A percentile compares a stretch with the other conserved stretches of the same genome.
Evolutionary conservation across 495 filamentous ascomycete genomes (phyloP).

Genomic region (Hypoxylon perforatum): DNA sequence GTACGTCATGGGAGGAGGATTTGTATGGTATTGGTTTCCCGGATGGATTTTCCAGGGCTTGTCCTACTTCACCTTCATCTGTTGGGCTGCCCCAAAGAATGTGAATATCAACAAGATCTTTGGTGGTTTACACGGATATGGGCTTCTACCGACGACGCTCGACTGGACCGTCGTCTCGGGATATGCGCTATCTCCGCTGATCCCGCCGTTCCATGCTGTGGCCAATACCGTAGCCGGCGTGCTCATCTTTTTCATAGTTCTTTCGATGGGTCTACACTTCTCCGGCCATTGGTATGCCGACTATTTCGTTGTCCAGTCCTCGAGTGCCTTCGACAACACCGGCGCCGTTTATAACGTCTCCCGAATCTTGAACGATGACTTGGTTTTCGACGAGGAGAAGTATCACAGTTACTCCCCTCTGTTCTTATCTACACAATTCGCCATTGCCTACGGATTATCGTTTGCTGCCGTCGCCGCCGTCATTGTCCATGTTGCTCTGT

Average conservation of each 20-base stretch:
- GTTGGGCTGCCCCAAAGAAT: conserved; percentile 71
- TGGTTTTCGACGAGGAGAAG: conserved; percentile 61
- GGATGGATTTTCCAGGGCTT: conserved; percentile 69
- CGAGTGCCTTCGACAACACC: conserved; percentile 69
- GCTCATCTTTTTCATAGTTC: conserved; percentile 62
- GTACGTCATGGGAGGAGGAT: conserved; percentile 65
- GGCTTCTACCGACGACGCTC: conserved; percentile 66
- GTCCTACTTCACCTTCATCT: conserved; percentile 69
- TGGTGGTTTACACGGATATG: conserved; percentile 71
- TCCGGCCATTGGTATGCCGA: conserved; percentile 72
- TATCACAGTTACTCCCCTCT: conserved; percentile 71
- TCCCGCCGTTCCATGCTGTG: conserved; percentile 74
- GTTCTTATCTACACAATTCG: conserved; percentile 70
- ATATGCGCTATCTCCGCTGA: conserved; percentile 73
- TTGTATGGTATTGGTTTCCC: conserved; percentile 67
- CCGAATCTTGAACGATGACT: conserved; percentile 57
- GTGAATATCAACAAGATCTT: conserved; percentile 77
- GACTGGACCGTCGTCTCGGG: conserved; percentile 75
- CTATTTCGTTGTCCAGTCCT: conserved; percentile 66
- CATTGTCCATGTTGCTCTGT: conserved; percentile 68
- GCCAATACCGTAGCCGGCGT: conserved; percentile 68
- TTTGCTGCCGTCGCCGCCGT: conserved; percentile 76
- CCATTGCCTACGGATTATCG: conserved; percentile 72
- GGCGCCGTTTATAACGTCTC: conserved; percentile 67
- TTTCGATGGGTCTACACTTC: conserved; percentile 68